Base-by-base conservation (phyloP, 768 basidiomycete species). In the Hygrocybe punicea region DNA sequence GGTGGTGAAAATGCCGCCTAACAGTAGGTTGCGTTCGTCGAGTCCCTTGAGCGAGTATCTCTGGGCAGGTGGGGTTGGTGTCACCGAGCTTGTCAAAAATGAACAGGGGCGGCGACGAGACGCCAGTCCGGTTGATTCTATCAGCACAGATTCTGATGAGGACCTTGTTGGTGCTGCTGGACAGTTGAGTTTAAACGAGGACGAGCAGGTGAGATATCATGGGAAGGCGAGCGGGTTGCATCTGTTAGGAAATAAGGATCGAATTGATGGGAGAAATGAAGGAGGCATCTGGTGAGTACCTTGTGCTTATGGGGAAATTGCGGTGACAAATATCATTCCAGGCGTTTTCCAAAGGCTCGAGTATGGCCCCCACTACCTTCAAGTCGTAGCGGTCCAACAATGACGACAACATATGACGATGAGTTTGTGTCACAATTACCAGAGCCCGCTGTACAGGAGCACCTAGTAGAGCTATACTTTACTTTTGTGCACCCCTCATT, bases 151-250 rank as follows among this genome's bases (percentile, higher is more conserved):
- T 29, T 74, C 72, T 46, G 78, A 77, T 35, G 76, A 71, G n/a
- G 78, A 76, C 29, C 65, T 80, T 34, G 78, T 81, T 33, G 84
- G 85, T 56, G 91, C 90, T 25, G 81, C 93, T 4, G 93, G 93
- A 2, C 91, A 94, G 71, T 76, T 95, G 57, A 90, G 88, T 60
- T 65, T 95, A 62, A 93, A 95, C 64, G 93, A 95, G 73, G 89
- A 93, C 53, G 81, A 84, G 55, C 85, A 94, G 67, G 84, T 95
- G 11, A 76, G 93, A 36, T 94, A 87, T 69, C 93, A 95, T 64
- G 91, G 92, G 25, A 90, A 91, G 69, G 87, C 83, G 4, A 90
- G 88, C 57, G 91, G 91, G 2, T 70, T 93, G 60, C 84, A 93
- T 69, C 76, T 93, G 56, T 71, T 93, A 40, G 84, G 83, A 14